These are phyloP conservation scores for Nigrospora osmanthi DNA, from an alignment of 2,329 filamentous ascomycete species.

Conservation along the genomic window DNA sequence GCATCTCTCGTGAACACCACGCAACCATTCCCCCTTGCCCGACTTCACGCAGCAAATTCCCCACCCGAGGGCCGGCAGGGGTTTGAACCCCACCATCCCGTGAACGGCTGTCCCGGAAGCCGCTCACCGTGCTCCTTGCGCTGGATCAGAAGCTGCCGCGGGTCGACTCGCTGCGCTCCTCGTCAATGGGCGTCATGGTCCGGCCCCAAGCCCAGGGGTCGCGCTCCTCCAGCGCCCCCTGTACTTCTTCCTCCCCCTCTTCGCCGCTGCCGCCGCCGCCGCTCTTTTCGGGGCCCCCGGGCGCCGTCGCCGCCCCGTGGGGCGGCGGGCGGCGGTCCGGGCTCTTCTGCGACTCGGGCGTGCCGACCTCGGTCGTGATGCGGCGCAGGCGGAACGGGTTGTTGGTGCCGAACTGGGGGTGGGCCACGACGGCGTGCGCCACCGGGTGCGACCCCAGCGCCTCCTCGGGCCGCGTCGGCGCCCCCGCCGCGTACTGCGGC, in stretches of 20 bases:
- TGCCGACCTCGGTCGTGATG: slow-evolving; percentile 1
- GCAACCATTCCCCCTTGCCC: too few species aligned
- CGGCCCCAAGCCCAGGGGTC: background rate
- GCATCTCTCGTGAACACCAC: too few species aligned
- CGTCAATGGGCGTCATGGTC: slow-evolving; percentile 2
- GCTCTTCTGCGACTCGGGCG: slow-evolving; percentile 4
- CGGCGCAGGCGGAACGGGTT: background rate
- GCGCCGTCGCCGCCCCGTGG: background rate
- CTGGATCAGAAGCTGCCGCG: background rate
- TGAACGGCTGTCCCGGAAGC: too few species aligned
- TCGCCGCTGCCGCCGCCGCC: background rate
- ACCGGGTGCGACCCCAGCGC: slow-evolving; percentile 1
- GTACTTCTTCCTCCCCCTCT: background rate
- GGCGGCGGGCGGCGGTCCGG: background rate
- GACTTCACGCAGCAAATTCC: too few species aligned
- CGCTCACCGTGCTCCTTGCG: too few species aligned
- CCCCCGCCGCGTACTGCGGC: background rate
- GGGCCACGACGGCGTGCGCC: background rate
- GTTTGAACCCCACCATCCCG: too few species aligned
- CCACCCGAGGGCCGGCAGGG: too few species aligned
- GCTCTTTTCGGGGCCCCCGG: background rate
- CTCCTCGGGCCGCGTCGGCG: background rate
- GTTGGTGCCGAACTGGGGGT: background rate
- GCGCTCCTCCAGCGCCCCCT: background rate
- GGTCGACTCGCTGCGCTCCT: slow-evolving; percentile 3